Base-by-base conservation (phyloP, 2,329 filamentous ascomycete species). In the Microthyrium microscopicum region DNA sequence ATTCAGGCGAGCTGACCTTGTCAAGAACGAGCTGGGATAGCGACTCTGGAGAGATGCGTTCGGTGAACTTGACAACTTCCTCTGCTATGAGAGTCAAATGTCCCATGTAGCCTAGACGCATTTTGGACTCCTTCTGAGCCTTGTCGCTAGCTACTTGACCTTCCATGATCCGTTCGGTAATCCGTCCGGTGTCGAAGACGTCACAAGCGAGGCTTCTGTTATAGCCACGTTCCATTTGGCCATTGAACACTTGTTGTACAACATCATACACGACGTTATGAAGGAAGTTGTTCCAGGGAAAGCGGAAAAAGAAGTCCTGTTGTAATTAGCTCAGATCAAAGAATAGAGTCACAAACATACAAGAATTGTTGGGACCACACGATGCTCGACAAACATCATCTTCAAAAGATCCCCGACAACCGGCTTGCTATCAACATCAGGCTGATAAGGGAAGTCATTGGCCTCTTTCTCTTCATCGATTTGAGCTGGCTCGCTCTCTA, bases 231-330 rank as follows among this genome's bases (percentile, higher is more conserved):
- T 95, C 87, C 80, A 98, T 93, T 1, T 84, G 84, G 6, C 89
- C 89, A 51, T 98, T 98, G 56, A 98, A 95, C 1, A 98, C 89
- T 60, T 98, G 89, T 54, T 98, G 89, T 27, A 98, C 82, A 48
- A 98, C 85, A 53, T 98, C 89, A 52, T 98, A 98, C 30, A 98
- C 89, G 27, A 98, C 89, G 49, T 98, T 98, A 58, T 98, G 89
- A 28, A 98, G 68, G 51, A 98, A 98, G 54, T 98, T 98, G 57
- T 98, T 98, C 89, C 89, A 98, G 1, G 89, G 87, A 49, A 95
- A 98, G 39, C 78, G 74, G 62, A 98, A 98, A 60, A 98, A 98
- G 62, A 95, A 95, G 37, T 84, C 81, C 83, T 91, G 42, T 2
- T 3, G 35, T 17, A 16, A 34, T 34, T 20, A 27, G 6, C 43